Base-by-base conservation (phyloP, 2,329 filamentous ascomycete genomes). In the Fusarium coicis region DNA sequence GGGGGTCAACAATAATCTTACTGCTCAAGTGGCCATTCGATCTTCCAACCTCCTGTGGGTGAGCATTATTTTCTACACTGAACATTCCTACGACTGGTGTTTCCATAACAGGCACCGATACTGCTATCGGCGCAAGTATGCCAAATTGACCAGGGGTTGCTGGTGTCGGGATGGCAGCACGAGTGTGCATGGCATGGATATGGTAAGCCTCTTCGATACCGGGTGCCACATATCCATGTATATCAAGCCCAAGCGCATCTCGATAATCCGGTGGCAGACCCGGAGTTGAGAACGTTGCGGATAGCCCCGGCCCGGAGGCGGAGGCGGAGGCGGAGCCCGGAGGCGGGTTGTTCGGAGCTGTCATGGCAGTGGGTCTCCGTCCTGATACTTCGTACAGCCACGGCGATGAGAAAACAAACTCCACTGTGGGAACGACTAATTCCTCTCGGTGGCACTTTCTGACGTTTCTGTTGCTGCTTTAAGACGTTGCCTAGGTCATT, bases 1-100 rank as follows among this genome's bases (percentile, higher is more conserved):
- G 92, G 43, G 93, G 93, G 76, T 93, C 84, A 14, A 90, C 80
- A 16, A 93, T 86, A 72, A 92, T 84, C 77, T 86, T 91, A 32
- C 82, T 85, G 54, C 86, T 84, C 65, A 88, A 82, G 76, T 88
- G 87, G n/a, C 86, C 85, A 74, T 87, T 84, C 50, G 83, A 85
- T 72, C 84, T 64, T 39, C 70, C 52, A 21, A 58, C 37, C 10
- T 54, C 46, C 30, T 68, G 57, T 26, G 32, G 40, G 18, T 63
- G n/a, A 14, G 40, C 40, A 23, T 61, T 46, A 9, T 44, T 53
- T 11, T 52, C 43, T 5, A n/a, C 50, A 19, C 39, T 63, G 42
- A 71, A 72, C 19, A 65, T 44, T 8, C 49, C 61, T n/a, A 64
- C 56, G 5, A 60, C 28, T 7, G 55, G 44, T 67, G 65, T 43